phyloP scores from a whole-genome alignment of 2,329 filamentous ascomycete genomes.

The Fonsecaea pedrosoi region DNA sequence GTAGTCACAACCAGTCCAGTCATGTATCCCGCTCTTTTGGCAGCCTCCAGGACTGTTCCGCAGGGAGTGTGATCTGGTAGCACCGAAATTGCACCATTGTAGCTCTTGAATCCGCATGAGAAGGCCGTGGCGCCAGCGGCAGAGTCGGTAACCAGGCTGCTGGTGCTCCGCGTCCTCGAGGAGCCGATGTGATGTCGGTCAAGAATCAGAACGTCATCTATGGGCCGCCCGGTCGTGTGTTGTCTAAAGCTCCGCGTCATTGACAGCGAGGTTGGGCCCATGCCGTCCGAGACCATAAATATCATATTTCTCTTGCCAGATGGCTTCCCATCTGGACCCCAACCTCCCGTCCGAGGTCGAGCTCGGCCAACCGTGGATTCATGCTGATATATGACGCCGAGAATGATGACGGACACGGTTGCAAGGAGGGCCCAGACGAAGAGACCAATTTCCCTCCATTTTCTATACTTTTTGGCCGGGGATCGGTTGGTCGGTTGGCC shows the following conservation, averaged over 20 bases:
- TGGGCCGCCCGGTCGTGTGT: slow-evolving; percentile 73
- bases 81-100: slow-evolving; percentile 94
- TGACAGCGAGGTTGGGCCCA: slow-evolving; percentile 90
- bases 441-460: slow-evolving; percentile 75
- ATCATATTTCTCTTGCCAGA: slow-evolving; percentile 86
- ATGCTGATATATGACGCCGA: slow-evolving; percentile 81
- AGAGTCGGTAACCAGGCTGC: slow-evolving; percentile 88
- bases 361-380: slow-evolving; percentile 55
- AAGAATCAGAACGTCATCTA: slow-evolving; percentile 76
- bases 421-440: slow-evolving; percentile 84
- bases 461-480: slow-evolving; percentile 56
- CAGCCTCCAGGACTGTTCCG: slow-evolving; percentile 90
- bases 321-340: slow-evolving; percentile 52
- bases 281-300: slow-evolving; percentile 99
- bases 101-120: slow-evolving; percentile 89
- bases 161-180: slow-evolving; percentile 83
- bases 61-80: slow-evolving; percentile 85
- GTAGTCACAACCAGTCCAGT: slow-evolving; percentile 96
- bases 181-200: slow-evolving; percentile 91
- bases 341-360: slow-evolving; percentile 42
- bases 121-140: slow-evolving; percentile 98
- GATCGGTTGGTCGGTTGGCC: slow-evolving; percentile 53
- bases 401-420: slow-evolving; percentile 76
- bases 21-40: slow-evolving; percentile 87
- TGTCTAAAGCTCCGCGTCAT: slow-evolving; percentile 88